Conservation (phyloP, 805 yeast genomes). For the Zygoascus tannicola region DNA sequence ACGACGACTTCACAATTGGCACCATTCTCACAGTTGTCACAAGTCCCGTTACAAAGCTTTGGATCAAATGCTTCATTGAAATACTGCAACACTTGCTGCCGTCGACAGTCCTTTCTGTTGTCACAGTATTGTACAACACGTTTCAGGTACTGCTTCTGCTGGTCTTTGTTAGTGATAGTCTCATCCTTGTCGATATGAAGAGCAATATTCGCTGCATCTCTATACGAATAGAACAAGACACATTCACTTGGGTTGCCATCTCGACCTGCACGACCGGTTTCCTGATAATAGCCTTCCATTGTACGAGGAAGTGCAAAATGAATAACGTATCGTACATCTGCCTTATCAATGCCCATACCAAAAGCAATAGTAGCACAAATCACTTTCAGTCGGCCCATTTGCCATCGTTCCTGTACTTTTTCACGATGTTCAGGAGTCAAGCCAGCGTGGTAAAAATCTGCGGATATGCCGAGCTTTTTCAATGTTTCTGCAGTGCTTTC, state of each 20-base stretch:
- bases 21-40: constrained; percentile 72
- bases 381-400: constrained; percentile 54
- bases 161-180: constrained; percentile 48
- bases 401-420: constrained; percentile 76
- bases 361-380: constrained; percentile 97
- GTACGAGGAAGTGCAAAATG: constrained; percentile 85
- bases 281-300: constrained; percentile 94
- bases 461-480: constrained; percentile 46
- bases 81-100: constrained; percentile 80
- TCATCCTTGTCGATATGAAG: constrained; percentile 69
- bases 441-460: constrained; percentile 90
- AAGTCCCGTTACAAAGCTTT: constrained; percentile 52
- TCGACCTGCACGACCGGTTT: constrained; percentile 97
- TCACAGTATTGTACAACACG: constrained; percentile 90
- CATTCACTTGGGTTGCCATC: constrained; percentile 82
- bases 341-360: constrained; percentile 98
- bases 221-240: constrained; percentile 68
- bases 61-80: constrained; percentile 78
- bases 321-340: constrained; percentile 86
- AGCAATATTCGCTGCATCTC: constrained; percentile 70
- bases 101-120: constrained; percentile 79
- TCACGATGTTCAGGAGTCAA: constrained; percentile 69
- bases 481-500: constrained; percentile 67
- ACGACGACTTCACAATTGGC: constrained; percentile 7
- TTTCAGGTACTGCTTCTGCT: constrained; percentile 50